These are phyloP conservation scores for Trametes pubescens DNA, from an alignment of 1,284 basidiomycete species.

Conservation along the genomic window DNA sequence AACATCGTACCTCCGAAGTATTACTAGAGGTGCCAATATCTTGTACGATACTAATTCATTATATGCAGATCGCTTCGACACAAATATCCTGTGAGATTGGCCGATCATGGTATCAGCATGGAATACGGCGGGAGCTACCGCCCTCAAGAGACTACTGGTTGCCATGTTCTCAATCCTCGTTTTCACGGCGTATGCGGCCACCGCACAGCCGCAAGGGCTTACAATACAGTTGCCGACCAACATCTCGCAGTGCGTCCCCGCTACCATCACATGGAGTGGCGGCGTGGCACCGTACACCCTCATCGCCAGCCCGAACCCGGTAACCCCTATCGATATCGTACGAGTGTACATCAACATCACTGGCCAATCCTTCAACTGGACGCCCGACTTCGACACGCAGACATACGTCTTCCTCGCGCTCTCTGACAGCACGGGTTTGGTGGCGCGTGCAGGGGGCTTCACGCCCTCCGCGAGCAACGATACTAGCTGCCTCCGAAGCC, in stretches of 20 bases:
- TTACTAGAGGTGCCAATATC: too few species aligned
- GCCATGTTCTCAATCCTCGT: neutral
- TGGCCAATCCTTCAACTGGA: slow-evolving; percentile 1
- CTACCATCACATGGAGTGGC: neutral
- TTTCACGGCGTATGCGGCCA: neutral
- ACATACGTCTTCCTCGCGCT: neutral
- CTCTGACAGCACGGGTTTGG: neutral
- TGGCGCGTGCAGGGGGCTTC: neutral
- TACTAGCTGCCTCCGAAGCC: neutral
- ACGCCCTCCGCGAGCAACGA: neutral
- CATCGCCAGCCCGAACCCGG: neutral
- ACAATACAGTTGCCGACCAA: neutral
- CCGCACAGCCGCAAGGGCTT: neutral
- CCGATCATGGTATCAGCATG: too few species aligned
- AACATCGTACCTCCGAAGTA: too few species aligned
- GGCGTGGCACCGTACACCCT: slow-evolving; percentile 1
- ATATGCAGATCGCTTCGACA: too few species aligned
- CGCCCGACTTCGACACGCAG: neutral
- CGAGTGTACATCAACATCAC: neutral
- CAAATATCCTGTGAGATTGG: too few species aligned
- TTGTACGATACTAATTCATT: too few species aligned
- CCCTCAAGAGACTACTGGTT: neutral
- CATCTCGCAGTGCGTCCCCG: neutral
- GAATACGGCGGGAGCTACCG: neutral
- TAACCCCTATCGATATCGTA: neutral